Percentiles rank a stretch among this genome's conserved stretches.
Evolutionary conservation across 2,329 filamentous ascomycete genomes (phyloP).

Genomic region (Microdochium nivale): DNA sequence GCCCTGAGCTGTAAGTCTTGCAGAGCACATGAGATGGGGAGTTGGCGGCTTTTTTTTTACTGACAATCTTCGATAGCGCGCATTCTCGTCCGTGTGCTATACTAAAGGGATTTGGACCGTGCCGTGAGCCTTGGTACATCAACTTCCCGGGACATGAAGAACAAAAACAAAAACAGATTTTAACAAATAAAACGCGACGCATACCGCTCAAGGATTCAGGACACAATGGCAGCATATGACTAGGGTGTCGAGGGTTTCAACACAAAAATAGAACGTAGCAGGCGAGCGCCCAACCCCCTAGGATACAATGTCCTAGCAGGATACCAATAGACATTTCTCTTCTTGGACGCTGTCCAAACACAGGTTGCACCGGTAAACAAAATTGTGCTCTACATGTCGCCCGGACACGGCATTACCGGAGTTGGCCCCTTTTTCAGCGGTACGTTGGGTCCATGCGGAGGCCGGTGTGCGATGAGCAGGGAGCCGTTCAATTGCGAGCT

Average conservation of each 20-base stretch:
- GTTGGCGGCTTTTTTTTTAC: too few relatives aligned
- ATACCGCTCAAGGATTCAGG: not conserved
- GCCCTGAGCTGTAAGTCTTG: slow-evolving; percentile 61
- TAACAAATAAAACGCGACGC: not conserved
- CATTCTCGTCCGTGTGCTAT: slow-evolving; percentile 28
- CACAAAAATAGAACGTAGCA: not conserved
- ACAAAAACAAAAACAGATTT: not conserved
- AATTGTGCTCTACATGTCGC: too few relatives aligned
- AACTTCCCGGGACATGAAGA: not conserved
- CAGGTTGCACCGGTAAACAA: too few relatives aligned
- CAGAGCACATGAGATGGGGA: not conserved
- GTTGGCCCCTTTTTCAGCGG: too few relatives aligned
- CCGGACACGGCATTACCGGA: too few relatives aligned
- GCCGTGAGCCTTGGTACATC: not conserved
- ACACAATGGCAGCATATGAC: not conserved
- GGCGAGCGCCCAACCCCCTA: not conserved
- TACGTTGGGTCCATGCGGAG: too few relatives aligned
- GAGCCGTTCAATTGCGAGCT: too few relatives aligned
- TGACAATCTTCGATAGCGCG: slow-evolving; percentile 18
- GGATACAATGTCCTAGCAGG: too few relatives aligned
- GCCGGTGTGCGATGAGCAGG: too few relatives aligned
- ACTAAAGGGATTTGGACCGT: slow-evolving; percentile 14
- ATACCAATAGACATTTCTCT: too few relatives aligned
- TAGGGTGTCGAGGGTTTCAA: not conserved
- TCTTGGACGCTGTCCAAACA: too few relatives aligned